phyloP scores from a whole-genome alignment of 164 flowering plant species.

The Pachysandra terminalis region DNA sequence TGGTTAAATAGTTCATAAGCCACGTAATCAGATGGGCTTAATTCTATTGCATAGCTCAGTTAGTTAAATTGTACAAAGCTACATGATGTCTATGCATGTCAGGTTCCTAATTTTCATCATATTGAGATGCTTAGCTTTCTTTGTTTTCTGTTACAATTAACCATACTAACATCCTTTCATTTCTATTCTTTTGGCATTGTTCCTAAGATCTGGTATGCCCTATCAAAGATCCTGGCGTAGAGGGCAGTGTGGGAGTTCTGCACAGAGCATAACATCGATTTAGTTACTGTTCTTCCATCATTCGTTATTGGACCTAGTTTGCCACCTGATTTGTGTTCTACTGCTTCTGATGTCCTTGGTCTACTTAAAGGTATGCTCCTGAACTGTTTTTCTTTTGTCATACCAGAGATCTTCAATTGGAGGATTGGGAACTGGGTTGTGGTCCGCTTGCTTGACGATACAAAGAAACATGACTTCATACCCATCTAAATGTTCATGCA shows the following conservation, averaged over 20 bases:
- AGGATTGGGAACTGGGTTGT: too few relatives aligned
- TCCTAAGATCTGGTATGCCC: constrained; percentile 69
- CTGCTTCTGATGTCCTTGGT: constrained; percentile 79
- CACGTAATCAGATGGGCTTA: too few relatives aligned
- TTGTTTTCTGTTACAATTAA: too few relatives aligned
- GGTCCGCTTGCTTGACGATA: not conserved
- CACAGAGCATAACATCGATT: constrained; percentile 53
- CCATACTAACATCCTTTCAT: not conserved
- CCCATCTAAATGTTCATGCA: too few relatives aligned
- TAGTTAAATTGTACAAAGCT: too few relatives aligned
- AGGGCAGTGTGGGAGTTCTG: constrained; percentile 86
- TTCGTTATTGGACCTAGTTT: constrained; percentile 81
- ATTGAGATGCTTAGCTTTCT: too few relatives aligned
- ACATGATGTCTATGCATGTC: too few relatives aligned
- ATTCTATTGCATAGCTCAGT: too few relatives aligned
- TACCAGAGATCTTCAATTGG: too few relatives aligned
- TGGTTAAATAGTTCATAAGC: too few relatives aligned
- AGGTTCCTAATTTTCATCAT: too few relatives aligned
- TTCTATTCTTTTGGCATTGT: not conserved
- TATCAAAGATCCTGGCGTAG: constrained; percentile 81
- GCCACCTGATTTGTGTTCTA: constrained; percentile 53
- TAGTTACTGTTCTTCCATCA: constrained; percentile 74
- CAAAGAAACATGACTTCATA: not conserved
- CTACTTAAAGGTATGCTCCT: constrained; percentile 57
- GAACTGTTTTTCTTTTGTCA: too few relatives aligned